Evolutionary conservation across 2,329 filamentous ascomycete genomes (phyloP), one percentile per base, ranked within the genome.

Genomic region (Fusarium redolens): DNA sequence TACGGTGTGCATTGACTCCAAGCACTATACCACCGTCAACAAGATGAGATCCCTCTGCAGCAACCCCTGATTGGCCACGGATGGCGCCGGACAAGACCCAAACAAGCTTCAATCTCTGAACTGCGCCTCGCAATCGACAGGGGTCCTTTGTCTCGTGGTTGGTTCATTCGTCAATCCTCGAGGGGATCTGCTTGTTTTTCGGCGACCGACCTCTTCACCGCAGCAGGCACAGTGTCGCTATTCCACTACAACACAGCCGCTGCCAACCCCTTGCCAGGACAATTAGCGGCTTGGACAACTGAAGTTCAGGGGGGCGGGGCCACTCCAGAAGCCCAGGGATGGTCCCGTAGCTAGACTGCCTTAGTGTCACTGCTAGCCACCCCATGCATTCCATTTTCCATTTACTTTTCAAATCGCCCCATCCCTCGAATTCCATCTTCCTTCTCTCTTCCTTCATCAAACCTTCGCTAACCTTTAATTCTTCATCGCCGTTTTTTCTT

Each of bases 401-500:
- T 68, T 74, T 74, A 69, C 50, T 69, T 61, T 71, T 74, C 71
- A 72, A 66, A 69, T 69, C 60, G 69, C 65, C 72, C 71, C 65
- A 68, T 74, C 65, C 66, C 64, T 66, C 61, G 48, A 45, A 61
- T 64, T 68, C 28, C 54, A 55, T 63, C 61, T 37, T 62, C 59
- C 63, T 61, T 63, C 56, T 65, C 44, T 71, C 65, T 61, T 68
- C 68, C 65, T 74, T 52, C 65, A 70, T 68, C 65, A 73, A 69
- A 68, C 70, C 54, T 75, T 77, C 76, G 59, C 75, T 74, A 71
- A 59, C 67, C 72, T 73, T 76, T 77, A 77, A 75, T 75, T 68
- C 68, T 69, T 68, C 48, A 65, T 70, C 65, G 45, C 65, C 61
- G 67, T 67, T 76, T 68, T 61, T 72, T 63, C 63, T 69, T 64